Evolutionary conservation across 208 protist species (phyloP).

Genomic region (Leishmania martiniquensis): DNA sequence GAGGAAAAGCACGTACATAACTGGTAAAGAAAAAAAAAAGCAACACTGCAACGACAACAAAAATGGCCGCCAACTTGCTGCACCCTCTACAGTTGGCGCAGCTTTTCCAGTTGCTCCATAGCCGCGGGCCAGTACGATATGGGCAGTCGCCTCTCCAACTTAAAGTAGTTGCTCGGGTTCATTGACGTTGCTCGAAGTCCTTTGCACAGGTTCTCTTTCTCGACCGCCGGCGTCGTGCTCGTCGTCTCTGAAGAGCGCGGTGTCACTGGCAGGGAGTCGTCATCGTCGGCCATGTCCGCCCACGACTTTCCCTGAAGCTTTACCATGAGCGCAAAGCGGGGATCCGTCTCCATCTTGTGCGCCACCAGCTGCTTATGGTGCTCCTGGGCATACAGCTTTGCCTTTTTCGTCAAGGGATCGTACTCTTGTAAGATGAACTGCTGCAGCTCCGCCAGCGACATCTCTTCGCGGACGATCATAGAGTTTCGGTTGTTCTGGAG

Average conservation of each 20-base stretch:
- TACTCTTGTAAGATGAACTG: slow-evolving; percentile 77
- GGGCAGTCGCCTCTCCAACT: slow-evolving; percentile 69
- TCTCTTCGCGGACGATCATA: slow-evolving; percentile 61
- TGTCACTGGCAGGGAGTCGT: slow-evolving; percentile 16
- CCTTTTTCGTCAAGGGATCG: slow-evolving; percentile 68
- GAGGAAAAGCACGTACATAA: not conserved
- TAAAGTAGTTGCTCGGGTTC: slow-evolving; percentile 49
- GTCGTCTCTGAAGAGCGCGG: slow-evolving; percentile 33
- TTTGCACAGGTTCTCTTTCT: slow-evolving; percentile 80
- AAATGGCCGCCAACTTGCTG: too few species aligned
- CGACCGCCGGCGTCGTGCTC: slow-evolving; percentile 46
- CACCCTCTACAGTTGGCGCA: slow-evolving; percentile 17
- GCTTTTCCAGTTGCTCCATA: slow-evolving; percentile 57
- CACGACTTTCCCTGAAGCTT: slow-evolving; percentile 47
- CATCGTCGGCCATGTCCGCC: slow-evolving; percentile 56
- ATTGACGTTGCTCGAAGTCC: slow-evolving; percentile 39
- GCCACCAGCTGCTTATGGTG: slow-evolving; percentile 54
- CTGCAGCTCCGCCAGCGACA: slow-evolving; percentile 64
- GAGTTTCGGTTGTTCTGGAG: slow-evolving; percentile 61
- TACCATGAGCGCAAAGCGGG: slow-evolving; percentile 32
- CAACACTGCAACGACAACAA: not conserved
- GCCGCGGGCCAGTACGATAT: slow-evolving; percentile 76
- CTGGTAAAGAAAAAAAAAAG: not conserved
- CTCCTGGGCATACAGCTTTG: slow-evolving; percentile 64
- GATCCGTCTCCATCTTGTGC: slow-evolving; percentile 40